Base-by-base conservation (phyloP, 768 basidiomycete species). In the Sporobolomyces roseus region DNA sequence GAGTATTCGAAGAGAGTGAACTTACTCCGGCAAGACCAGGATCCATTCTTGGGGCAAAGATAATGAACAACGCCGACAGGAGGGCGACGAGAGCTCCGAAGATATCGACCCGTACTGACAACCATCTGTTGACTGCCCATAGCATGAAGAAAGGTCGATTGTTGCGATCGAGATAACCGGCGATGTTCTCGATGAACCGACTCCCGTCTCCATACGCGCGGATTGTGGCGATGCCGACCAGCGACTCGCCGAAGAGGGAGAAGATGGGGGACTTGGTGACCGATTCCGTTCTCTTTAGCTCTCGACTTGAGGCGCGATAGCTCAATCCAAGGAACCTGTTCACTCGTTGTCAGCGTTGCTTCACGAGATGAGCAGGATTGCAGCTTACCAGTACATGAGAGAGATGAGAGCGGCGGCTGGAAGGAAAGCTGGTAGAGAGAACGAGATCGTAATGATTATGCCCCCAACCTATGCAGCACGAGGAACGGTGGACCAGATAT, bases 121-220 rank as follows among this genome's bases (percentile, higher is more conserved):
- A 65, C 76, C 76, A 77, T 13, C 76, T 63, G 41, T 77, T 77
- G 8, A 35, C 70, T 9, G n/a, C 59, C 60, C 80, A 81, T 1
- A 81, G 69, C 16, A 76, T 73, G 75, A 79, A 79, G 77, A 80
- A 81, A 8, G 79, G 79, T 21, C 79, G 77, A 46, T 70, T 79
- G 72, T 80, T 81, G 59, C 73, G 76, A 65, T 82, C 80, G 30
- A 81, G 51, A 21, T 77, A 74, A 13, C 75, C 62, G 64, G 81
- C 77, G 30, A 78, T 52, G 55, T 79, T 75, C 32, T 76, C 55
- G 55, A 78, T 78, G 74, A 82, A 82, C 27, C 81, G 76, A 25
- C 77, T 74, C 8, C 75, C 73, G 60, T 82, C 80, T 38, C 79
- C 80, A 63, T 80, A 81, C 0, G 80, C 78, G 48, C 81, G 71